Conservation (phyloP, 2,329 filamentous ascomycete species). For the Colletotrichum scovillei region DNA sequence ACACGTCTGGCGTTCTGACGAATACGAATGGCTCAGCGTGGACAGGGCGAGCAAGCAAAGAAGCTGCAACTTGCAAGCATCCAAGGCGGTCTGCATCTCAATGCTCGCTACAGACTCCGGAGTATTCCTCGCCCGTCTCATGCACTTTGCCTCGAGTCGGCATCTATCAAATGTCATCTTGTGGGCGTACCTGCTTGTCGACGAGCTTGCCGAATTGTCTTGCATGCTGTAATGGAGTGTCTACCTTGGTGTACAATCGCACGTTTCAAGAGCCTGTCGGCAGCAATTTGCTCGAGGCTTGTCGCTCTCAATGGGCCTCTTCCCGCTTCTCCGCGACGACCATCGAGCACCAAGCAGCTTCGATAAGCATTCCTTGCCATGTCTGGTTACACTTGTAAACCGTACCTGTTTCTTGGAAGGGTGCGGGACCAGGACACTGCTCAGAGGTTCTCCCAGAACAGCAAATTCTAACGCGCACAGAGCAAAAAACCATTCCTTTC, state of each 20-base stretch:
- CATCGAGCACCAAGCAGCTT: neutral
- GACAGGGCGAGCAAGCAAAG: neutral
- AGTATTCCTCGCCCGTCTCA: slow-evolving; percentile 1
- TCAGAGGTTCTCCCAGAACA: neutral
- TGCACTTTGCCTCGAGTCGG: slow-evolving; percentile 22
- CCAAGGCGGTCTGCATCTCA: slow-evolving; percentile 23
- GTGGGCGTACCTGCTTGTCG: slow-evolving; percentile 15
- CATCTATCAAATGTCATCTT: slow-evolving; percentile 16
- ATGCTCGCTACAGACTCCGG: slow-evolving; percentile 4
- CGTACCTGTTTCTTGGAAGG: neutral
- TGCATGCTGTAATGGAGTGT: slow-evolving; percentile 16
- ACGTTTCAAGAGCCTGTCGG: slow-evolving; percentile 21
- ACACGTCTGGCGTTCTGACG: neutral
- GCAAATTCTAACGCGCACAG: slow-evolving; percentile 4
- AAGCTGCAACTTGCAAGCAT: neutral
- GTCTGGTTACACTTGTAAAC: neutral
- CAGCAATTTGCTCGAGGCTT: slow-evolving; percentile 1
- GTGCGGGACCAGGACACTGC: slow-evolving; percentile 7
- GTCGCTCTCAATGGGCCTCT: slow-evolving; percentile 8
- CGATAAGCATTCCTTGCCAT: neutral
- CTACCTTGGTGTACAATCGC: slow-evolving; percentile 20
- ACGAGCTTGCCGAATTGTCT: neutral
- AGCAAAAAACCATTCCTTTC: slow-evolving; percentile 8
- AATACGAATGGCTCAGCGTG: slow-evolving; percentile 14
- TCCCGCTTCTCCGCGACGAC: slow-evolving; percentile 2